Conservation (phyloP, 2,329 filamentous ascomycete species). For the Metarhizium anisopliae region DNA sequence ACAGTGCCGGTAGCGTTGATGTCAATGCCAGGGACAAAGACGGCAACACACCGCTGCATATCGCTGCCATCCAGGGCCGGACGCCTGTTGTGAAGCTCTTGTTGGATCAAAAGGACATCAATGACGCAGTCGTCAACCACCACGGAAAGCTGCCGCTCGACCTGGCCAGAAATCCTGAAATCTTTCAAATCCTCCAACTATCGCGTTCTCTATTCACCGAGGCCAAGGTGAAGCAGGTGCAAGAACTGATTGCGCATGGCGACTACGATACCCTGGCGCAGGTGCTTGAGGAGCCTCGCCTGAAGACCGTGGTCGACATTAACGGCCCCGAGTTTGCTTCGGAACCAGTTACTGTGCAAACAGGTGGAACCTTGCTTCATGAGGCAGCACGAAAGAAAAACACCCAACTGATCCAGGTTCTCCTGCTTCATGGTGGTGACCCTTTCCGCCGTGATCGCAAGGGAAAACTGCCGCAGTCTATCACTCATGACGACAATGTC, state of each 20-base stretch:
- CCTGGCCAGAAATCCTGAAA: conserved; percentile 82
- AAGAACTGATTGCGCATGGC: conserved; percentile 61
- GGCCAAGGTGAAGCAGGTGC: conserved; percentile 73
- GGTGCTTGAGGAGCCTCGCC: conserved; percentile 72
- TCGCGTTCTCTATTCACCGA: conserved; percentile 86
- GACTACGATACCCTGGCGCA: conserved; percentile 73
- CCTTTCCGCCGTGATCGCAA: conserved; percentile 92
- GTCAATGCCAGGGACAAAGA: conserved; percentile 87
- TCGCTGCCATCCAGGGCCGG: conserved; percentile 77
- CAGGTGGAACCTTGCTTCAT: conserved; percentile 86
- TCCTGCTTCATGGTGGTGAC: conserved; percentile 89
- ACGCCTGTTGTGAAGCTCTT: conserved; percentile 73
- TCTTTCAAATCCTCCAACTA: conserved; percentile 90
- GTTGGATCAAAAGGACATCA: conserved; percentile 73
- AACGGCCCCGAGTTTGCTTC: conserved; percentile 85
- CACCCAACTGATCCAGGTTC: conserved; percentile 75
- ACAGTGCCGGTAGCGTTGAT: conserved; percentile 59
- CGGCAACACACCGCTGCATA: conserved; percentile 85
- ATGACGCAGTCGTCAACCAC: conserved; percentile 79
- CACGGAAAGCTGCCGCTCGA: conserved; percentile 81
- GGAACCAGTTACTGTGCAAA: conserved; percentile 65
- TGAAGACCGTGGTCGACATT: conserved; percentile 82
- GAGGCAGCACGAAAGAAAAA: conserved; percentile 88
- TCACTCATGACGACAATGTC: conserved; percentile 89
- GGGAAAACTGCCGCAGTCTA: conserved; percentile 90